These are phyloP conservation scores for Verbena officinalis DNA, from an alignment of 257 asterid species.

Conservation along the genomic window DNA sequence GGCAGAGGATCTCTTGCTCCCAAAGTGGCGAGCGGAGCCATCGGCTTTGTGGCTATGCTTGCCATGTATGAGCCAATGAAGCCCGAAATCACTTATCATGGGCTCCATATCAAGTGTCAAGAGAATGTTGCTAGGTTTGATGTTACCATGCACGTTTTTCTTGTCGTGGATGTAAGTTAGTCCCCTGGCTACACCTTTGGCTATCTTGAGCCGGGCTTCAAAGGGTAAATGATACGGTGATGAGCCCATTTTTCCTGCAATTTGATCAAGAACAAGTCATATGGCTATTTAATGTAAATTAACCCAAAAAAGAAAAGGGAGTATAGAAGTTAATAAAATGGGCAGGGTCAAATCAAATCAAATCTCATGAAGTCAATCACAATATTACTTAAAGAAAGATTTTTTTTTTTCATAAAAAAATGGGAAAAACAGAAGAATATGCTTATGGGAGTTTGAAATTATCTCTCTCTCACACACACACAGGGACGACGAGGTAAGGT, in stretches of 20 bases:
- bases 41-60: slow-evolving; percentile 47
- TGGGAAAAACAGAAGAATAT: not conserved
- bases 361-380: not conserved
- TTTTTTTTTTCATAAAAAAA: too few relatives aligned
- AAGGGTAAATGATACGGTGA: slow-evolving; percentile 74
- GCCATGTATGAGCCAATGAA: slow-evolving; percentile 62
- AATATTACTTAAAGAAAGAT: not conserved
- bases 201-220: slow-evolving; percentile 67
- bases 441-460: slow-evolving; percentile 30
- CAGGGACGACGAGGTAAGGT: slow-evolving; percentile 19
- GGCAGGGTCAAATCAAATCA: not conserved
- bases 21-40: slow-evolving; percentile 61
- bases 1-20: slow-evolving; percentile 52
- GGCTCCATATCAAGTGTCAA: slow-evolving; percentile 86
- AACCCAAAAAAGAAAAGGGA: not conserved
- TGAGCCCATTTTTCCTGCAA: slow-evolving; percentile 74
- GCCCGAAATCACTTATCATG: slow-evolving; percentile 74
- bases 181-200: slow-evolving; percentile 85
- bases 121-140: slow-evolving; percentile 92
- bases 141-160: slow-evolving; percentile 90
- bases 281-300: too few relatives aligned
- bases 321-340: not conserved
- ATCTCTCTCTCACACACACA: not conserved
- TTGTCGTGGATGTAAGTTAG: slow-evolving; percentile 81
- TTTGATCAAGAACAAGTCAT: not conserved